Evolutionary conservation across 2,329 filamentous ascomycete species (phyloP).

Genomic region (Monosporascus sp.): DNA sequence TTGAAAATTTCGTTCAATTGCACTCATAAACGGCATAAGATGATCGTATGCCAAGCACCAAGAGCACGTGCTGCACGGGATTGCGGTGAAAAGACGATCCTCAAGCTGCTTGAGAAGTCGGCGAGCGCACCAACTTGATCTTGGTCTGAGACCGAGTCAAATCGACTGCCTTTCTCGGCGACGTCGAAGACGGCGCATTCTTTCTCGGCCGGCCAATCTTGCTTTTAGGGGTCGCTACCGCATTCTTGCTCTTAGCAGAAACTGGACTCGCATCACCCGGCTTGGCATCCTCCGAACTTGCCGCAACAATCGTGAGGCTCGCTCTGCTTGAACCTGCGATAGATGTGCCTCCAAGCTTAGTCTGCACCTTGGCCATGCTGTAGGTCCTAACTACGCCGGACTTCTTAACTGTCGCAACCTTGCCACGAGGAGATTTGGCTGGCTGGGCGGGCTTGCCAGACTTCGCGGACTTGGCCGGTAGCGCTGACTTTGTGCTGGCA

Average conservation of each 20-base stretch:
- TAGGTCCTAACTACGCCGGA: constrained; percentile 24
- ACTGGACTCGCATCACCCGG: constrained; percentile 3
- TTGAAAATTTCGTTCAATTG: too few relatives aligned
- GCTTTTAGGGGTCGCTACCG: constrained; percentile 5
- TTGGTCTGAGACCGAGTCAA: constrained; percentile 28
- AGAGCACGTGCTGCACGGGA: too few relatives aligned
- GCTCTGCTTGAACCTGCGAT: constrained; percentile 12
- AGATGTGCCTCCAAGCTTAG: constrained; percentile 11
- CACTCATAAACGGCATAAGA: too few relatives aligned
- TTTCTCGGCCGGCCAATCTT: constrained; percentile 7
- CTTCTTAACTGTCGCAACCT: constrained; percentile 20
- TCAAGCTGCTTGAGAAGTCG: constrained; percentile 23
- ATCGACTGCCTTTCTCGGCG: constrained; percentile 16
- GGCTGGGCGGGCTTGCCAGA: neutral
- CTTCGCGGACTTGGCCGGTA: constrained; percentile 17
- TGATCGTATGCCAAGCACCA: too few relatives aligned
- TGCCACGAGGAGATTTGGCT: constrained; percentile 7
- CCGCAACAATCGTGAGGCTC: constrained; percentile 19
- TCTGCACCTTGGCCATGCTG: constrained; percentile 19
- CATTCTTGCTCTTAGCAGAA: constrained; percentile 4
- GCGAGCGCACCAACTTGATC: constrained; percentile 28
- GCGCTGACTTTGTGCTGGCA: constrained; percentile 27
- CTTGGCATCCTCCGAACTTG: constrained; percentile 8
- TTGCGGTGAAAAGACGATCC: neutral
- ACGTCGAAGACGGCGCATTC: constrained; percentile 5